These are phyloP conservation scores for Durio zibethinus DNA, from an alignment of 345 rosid species.

Conservation along the genomic window DNA sequence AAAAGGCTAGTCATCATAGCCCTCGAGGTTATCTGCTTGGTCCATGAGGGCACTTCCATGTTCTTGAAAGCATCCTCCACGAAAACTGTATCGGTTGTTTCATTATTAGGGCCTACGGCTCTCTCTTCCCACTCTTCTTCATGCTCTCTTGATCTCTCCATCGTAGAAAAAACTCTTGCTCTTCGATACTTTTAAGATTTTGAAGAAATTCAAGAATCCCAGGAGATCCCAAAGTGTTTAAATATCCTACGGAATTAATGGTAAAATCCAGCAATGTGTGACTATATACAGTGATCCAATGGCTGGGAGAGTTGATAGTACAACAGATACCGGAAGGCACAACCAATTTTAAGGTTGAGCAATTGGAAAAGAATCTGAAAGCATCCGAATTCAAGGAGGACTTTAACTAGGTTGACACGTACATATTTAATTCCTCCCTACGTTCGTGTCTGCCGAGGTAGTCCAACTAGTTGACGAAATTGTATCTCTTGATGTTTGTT, in stretches of 20 bases:
- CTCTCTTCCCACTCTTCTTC: neutral
- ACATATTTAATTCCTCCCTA: neutral
- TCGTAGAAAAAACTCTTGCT: neutral
- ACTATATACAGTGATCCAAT: neutral
- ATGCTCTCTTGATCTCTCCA: slow-evolving; percentile 1
- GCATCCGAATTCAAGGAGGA: neutral
- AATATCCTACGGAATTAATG: neutral
- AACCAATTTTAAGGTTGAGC: neutral
- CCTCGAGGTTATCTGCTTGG: slow-evolving; percentile 48
- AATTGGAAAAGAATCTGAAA: neutral
- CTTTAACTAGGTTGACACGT: neutral
- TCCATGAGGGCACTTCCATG: slow-evolving; percentile 44
- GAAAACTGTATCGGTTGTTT: neutral
- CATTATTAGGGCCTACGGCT: neutral
- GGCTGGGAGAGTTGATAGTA: neutral
- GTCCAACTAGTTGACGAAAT: neutral
- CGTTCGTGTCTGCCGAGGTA: neutral
- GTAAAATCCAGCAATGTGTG: neutral
- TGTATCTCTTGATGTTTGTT: neutral
- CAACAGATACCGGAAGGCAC: neutral
- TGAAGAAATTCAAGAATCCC: neutral
- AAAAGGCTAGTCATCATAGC: slow-evolving; percentile 43
- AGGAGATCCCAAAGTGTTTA: neutral
- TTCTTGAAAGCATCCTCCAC: slow-evolving; percentile 43
- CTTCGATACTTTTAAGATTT: neutral